These are phyloP conservation scores for Lasiodiplodia gonubiensis DNA, from an alignment of 2,329 filamentous ascomycete species.

Conservation along the genomic window DNA sequence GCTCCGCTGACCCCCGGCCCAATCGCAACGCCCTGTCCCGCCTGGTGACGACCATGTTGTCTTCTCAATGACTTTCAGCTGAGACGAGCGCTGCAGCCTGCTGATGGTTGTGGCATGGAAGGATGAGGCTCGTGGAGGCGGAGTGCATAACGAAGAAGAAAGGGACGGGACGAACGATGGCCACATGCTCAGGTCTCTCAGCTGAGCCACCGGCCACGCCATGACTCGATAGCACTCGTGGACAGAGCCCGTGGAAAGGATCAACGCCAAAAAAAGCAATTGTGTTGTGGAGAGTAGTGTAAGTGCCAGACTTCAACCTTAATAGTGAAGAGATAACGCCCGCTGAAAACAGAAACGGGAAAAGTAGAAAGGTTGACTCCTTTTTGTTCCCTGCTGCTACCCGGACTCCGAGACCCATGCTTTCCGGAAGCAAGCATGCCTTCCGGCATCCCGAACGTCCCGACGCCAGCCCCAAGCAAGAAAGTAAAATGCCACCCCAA, in stretches of 20 bases:
- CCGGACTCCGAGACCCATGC: conserved; percentile 17
- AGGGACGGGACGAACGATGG: too few species aligned
- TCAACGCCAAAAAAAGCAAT: neutral
- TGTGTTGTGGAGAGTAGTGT: conserved; percentile 1
- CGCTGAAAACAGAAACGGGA: neutral
- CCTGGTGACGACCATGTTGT: neutral
- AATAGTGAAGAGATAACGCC: conserved; percentile 3
- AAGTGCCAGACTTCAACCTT: neutral
- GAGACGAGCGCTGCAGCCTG: neutral
- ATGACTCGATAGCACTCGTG: conserved; percentile 1
- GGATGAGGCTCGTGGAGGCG: neutral
- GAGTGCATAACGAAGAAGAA: neutral
- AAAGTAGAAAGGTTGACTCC: neutral
- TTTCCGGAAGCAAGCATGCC: conserved; percentile 7
- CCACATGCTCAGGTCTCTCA: conserved; percentile 16
- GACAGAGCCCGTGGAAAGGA: neutral
- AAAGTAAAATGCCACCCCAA: conserved; percentile 13
- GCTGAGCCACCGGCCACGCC: conserved; percentile 16
- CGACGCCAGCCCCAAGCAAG: conserved; percentile 14
- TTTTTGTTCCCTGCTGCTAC: conserved; percentile 11
- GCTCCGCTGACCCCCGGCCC: neutral
- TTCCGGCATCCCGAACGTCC: neutral
- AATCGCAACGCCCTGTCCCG: neutral
- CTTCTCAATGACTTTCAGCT: neutral
- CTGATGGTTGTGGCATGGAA: neutral